These are phyloP conservation scores for Aspergillus fumigatus DNA, from an alignment of 2,329 filamentous ascomycete genomes.

Conservation along the genomic window DNA sequence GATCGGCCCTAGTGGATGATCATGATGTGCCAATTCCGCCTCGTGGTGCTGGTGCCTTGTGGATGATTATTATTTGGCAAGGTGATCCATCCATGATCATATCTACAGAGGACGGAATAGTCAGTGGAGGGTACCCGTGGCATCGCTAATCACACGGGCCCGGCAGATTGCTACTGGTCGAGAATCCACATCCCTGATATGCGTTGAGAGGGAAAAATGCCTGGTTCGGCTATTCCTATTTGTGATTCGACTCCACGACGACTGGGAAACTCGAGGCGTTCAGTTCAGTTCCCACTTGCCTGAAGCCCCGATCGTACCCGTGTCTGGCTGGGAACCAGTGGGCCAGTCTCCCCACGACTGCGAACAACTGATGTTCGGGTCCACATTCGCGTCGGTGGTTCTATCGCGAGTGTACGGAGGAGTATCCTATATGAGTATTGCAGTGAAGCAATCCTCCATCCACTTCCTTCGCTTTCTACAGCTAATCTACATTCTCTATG, in stretches of 20 bases:
- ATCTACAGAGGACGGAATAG: no score
- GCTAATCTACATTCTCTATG: background rate
- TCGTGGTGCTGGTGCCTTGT: background rate
- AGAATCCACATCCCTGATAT: background rate
- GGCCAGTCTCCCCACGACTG: background rate
- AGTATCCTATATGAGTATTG: no score
- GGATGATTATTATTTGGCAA: background rate
- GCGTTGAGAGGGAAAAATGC: background rate
- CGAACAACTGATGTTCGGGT: background rate
- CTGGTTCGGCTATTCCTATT: background rate
- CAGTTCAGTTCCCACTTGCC: background rate
- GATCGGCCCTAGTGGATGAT: slow-evolving; percentile 16
- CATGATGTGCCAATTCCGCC: slow-evolving; percentile 4
- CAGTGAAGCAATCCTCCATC: background rate
- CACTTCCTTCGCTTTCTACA: background rate
- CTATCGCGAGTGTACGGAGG: no score
- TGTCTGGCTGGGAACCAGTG: background rate
- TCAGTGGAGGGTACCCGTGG: background rate
- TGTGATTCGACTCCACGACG: background rate
- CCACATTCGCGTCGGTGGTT: background rate
- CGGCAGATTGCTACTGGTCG: background rate
- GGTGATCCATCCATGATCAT: background rate
- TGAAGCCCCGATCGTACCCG: background rate
- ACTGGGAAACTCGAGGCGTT: background rate
- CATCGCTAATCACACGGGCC: background rate